These are phyloP conservation scores for Cryptomeria japonica DNA, from an alignment of 75 land plant genomes.

Conservation along the genomic window DNA sequence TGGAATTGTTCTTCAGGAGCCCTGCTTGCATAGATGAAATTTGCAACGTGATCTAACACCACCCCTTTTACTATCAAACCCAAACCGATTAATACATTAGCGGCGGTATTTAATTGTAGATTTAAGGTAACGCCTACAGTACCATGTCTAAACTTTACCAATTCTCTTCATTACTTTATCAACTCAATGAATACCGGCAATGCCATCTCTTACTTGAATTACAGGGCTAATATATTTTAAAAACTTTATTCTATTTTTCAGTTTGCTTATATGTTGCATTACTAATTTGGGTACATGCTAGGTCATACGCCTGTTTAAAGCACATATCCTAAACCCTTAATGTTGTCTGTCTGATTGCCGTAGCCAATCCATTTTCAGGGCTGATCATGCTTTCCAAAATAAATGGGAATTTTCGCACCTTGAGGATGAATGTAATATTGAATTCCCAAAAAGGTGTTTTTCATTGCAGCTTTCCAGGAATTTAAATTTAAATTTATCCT, in stretches of 20 bases:
- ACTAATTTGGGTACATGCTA: neutral
- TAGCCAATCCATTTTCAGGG: neutral
- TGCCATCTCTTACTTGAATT: constrained; percentile 33
- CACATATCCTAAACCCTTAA: neutral
- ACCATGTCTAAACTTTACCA: neutral
- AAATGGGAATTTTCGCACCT: neutral
- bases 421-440: neutral
- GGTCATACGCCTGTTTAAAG: neutral
- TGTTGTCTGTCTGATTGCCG: neutral
- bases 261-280: neutral
- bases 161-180: constrained; percentile 28
- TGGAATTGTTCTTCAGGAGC: neutral
- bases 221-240: constrained; percentile 17
- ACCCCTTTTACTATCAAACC: neutral
- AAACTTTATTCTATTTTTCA: constrained; percentile 7
- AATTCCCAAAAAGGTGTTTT: neutral
- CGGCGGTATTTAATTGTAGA: neutral
- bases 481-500: neutral
- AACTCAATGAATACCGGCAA: constrained; percentile 36
- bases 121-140: constrained; percentile 17
- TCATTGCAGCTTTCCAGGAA: neutral
- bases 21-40: neutral
- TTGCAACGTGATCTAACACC: neutral
- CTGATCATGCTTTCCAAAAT: neutral
- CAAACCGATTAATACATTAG: neutral